phyloP scores from a whole-genome alignment of 1,139 yeast species.

The Kodamaea anthophila region DNA sequence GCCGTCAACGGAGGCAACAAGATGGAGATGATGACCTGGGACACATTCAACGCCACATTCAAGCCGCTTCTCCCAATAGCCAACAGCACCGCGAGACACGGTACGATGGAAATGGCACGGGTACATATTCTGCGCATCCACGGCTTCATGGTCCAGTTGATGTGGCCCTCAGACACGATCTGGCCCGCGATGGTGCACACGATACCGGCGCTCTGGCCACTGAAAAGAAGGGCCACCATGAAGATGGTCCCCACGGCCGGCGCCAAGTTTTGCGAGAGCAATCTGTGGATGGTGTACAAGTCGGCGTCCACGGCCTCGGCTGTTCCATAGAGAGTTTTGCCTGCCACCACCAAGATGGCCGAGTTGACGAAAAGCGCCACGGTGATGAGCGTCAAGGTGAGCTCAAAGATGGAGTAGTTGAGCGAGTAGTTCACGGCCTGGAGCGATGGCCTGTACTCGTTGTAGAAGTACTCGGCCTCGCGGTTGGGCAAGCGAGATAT shows the following conservation, averaged over 20 bases:
- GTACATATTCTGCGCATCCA: conserved; percentile 68
- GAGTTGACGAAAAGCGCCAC: conserved; percentile 74
- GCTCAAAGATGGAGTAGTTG: conserved; percentile 59
- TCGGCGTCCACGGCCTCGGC: conserved; percentile 67
- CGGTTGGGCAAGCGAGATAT: conserved; percentile 4
- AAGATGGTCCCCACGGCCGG: conserved; percentile 68
- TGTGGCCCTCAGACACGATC: conserved; percentile 73
- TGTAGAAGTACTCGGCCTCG: conserved; percentile 16
- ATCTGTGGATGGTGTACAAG: conserved; percentile 63
- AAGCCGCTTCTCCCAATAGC: conserved; percentile 68
- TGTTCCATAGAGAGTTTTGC: conserved; percentile 56
- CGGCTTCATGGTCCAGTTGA: conserved; percentile 66
- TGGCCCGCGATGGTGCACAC: conserved; percentile 82
- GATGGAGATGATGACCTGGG: conserved; percentile 68
- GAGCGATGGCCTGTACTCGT: conserved; percentile 55
- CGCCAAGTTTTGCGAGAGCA: conserved; percentile 55
- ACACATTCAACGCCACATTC: conserved; percentile 61
- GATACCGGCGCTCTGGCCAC: conserved; percentile 78
- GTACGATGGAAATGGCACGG: conserved; percentile 64
- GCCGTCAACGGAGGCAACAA: conserved; percentile 71
- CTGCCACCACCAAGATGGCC: conserved; percentile 68
- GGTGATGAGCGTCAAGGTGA: conserved; percentile 57
- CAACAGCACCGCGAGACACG: conserved; percentile 58
- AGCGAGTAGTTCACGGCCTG: conserved; percentile 63
- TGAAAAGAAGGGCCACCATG: conserved; percentile 66